phyloP scores from a whole-genome alignment of 1,139 yeast genomes.

The Debaryomyces robertsiae region DNA sequence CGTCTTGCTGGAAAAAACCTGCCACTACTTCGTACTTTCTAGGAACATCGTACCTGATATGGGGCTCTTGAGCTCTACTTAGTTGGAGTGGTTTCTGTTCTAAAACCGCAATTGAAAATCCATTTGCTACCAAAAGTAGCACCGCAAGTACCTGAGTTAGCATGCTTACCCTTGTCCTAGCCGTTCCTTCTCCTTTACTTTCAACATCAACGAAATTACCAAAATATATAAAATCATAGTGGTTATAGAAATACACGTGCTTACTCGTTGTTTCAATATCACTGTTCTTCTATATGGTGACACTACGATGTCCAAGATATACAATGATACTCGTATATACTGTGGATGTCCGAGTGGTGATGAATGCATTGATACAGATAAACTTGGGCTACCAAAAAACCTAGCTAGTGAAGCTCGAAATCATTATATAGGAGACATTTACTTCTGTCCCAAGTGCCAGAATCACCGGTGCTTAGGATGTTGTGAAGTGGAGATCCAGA shows the following conservation, averaged over 20 bases:
- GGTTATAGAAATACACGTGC: constrained; percentile 10
- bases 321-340: constrained; percentile 12
- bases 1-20: constrained; percentile 26
- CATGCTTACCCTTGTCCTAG: no score
- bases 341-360: constrained; percentile 11
- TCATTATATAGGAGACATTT: constrained; percentile 20
- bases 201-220: no score
- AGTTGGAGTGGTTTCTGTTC: constrained; percentile 6
- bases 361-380: not conserved
- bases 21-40: constrained; percentile 15
- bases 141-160: not conserved
- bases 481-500: constrained; percentile 25
- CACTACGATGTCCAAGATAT: constrained; percentile 14
- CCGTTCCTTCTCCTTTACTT: no score
- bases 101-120: constrained; percentile 4
- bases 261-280: no score
- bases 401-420: not conserved
- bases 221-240: not conserved
- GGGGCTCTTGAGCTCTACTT: not conserved
- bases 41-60: constrained; percentile 4
- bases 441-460: constrained; percentile 45
- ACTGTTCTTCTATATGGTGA: no score
- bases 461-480: constrained; percentile 30
- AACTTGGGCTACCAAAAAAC: constrained; percentile 3
- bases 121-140: constrained; percentile 6